Evolutionary conservation across 192 early-diverging fungal genomes (phyloP).

Genomic region (Coemansia sp.): DNA sequence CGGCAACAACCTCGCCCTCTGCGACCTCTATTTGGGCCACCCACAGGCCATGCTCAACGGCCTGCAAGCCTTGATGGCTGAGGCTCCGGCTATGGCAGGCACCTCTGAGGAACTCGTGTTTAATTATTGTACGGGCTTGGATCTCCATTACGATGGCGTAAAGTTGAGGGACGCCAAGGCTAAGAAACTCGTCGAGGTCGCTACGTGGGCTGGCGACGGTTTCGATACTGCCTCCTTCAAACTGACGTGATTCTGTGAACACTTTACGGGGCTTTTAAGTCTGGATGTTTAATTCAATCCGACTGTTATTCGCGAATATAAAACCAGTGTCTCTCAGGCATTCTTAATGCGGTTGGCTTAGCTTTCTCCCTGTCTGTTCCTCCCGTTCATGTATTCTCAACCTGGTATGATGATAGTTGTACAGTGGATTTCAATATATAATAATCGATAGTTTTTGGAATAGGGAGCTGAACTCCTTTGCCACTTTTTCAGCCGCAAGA

Average conservation of each 20-base stretch:
- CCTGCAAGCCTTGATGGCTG: constrained; percentile 32
- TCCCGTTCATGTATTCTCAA: too few species aligned
- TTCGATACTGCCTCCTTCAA: constrained; percentile 40
- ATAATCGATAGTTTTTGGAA: too few species aligned
- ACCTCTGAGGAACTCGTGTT: constrained; percentile 41
- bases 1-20: constrained; percentile 39
- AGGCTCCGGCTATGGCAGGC: constrained; percentile 29
- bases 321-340: too few species aligned
- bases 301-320: too few species aligned
- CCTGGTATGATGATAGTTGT: too few species aligned
- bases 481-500: too few species aligned
- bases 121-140: constrained; percentile 50
- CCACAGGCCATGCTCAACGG: constrained; percentile 36
- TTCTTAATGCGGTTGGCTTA: too few species aligned
- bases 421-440: too few species aligned
- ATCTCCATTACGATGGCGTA: constrained; percentile 41
- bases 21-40: constrained; percentile 46
- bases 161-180: constrained; percentile 35
- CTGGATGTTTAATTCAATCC: too few species aligned
- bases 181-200: constrained; percentile 41
- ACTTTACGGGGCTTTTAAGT: too few species aligned
- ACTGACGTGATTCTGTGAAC: background rate
- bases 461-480: too few species aligned
- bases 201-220: constrained; percentile 45
- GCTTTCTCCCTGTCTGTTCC: too few species aligned